phyloP scores from a whole-genome alignment of 768 basidiomycete species.

The Lactifluus piperatus region DNA sequence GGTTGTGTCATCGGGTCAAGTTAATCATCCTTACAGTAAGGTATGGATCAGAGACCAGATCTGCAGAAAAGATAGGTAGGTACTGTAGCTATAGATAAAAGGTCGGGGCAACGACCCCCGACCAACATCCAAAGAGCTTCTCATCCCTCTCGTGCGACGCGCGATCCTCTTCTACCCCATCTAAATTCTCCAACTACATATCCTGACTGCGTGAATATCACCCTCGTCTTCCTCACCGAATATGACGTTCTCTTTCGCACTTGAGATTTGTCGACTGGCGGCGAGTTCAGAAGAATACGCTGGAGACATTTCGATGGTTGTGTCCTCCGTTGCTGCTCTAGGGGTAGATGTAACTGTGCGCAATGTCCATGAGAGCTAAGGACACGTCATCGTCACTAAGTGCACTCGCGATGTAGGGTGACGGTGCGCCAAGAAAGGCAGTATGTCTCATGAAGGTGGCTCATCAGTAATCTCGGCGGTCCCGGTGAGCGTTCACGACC shows the following conservation, averaged over 20 bases:
- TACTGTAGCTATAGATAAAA: too few species aligned
- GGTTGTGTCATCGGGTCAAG: too few species aligned
- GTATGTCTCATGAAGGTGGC: slow-evolving; percentile 28
- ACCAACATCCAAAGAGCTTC: too few species aligned
- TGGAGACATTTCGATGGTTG: slow-evolving; percentile 16
- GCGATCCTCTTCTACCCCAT: too few species aligned
- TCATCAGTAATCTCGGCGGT: background rate
- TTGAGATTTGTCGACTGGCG: slow-evolving; percentile 60
- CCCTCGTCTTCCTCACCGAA: slow-evolving; percentile 40
- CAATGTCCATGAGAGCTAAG: slow-evolving; percentile 47
- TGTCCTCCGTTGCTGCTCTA: slow-evolving; percentile 12
- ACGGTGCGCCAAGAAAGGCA: slow-evolving; percentile 46
- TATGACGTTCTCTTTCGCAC: slow-evolving; percentile 64
- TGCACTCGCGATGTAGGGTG: slow-evolving; percentile 28
- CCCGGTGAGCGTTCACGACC: slow-evolving; percentile 8
- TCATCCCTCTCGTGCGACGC: too few species aligned
- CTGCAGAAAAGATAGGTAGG: too few species aligned
- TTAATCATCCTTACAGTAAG: too few species aligned
- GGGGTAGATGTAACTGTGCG: slow-evolving; percentile 31
- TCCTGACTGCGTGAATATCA: slow-evolving; percentile 1
- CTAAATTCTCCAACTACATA: too few species aligned
- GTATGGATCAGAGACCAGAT: too few species aligned
- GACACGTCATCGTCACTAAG: slow-evolving; percentile 26
- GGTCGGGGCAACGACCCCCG: too few species aligned
- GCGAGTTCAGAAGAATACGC: slow-evolving; percentile 43